phyloP scores from a whole-genome alignment of 2,329 filamentous ascomycete genomes.

The Bisporella sp. region DNA sequence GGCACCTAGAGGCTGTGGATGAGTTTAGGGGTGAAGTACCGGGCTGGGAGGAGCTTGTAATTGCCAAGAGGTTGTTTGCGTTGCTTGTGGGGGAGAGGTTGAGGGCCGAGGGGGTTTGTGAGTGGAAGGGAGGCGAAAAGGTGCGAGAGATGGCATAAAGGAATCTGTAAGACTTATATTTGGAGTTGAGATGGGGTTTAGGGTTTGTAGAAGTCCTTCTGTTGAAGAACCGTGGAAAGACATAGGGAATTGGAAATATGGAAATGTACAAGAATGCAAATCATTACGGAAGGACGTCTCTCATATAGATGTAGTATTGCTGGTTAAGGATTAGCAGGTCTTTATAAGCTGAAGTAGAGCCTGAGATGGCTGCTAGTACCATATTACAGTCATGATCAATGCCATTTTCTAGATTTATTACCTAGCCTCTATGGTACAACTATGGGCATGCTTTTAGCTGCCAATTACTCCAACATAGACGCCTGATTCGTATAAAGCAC shows the following conservation, averaged over 20 bases:
- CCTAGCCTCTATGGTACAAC: slow-evolving; percentile 25
- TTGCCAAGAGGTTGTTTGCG: slow-evolving; percentile 26
- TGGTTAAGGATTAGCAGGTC: too few relatives aligned
- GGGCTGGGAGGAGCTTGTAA: slow-evolving; percentile 26
- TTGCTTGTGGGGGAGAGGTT: slow-evolving; percentile 21
- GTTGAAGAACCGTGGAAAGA: too few relatives aligned
- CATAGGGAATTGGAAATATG: too few relatives aligned
- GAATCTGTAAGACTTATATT: too few relatives aligned
- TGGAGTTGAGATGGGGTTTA: too few relatives aligned
- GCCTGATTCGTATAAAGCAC: slow-evolving; percentile 97
- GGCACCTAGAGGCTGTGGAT: slow-evolving; percentile 29
- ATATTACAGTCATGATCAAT: not conserved
- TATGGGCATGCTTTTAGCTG: slow-evolving; percentile 8
- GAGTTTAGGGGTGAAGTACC: slow-evolving; percentile 23
- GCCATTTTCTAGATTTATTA: slow-evolving; percentile 6
- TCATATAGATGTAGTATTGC: too few relatives aligned
- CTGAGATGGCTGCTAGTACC: too few relatives aligned
- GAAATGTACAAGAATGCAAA: too few relatives aligned
- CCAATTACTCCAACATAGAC: slow-evolving; percentile 74
- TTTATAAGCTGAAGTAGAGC: too few relatives aligned
- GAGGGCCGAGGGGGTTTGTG: slow-evolving; percentile 9
- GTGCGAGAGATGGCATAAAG: too few relatives aligned
- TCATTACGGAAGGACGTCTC: too few relatives aligned
- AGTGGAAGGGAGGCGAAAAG: not conserved
- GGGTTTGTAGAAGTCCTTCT: too few relatives aligned